Evolutionary conservation across 108 stramenopile genomes (phyloP).

Genomic region (Pseudonitzschia multiseries): DNA sequence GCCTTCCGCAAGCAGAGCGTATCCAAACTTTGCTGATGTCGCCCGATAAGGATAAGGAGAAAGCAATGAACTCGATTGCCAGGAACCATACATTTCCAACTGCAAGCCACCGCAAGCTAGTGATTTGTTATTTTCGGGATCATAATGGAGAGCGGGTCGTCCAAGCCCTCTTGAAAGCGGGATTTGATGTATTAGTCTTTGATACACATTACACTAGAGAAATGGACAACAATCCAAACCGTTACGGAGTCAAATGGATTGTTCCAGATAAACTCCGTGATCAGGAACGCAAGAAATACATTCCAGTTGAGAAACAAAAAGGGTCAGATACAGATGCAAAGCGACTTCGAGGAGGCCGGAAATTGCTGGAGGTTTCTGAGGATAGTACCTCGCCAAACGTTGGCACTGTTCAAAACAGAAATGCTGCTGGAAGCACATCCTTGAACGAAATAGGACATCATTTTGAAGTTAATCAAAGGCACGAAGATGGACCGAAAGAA

Average conservation of each 20-base stretch:
- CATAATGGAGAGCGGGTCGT: constrained; percentile 25
- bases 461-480: neutral
- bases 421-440: neutral
- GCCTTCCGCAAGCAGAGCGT: constrained; percentile 3
- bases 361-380: neutral
- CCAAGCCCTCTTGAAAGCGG: constrained; percentile 21
- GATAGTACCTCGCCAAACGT: neutral
- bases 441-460: neutral
- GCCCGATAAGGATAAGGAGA: neutral
- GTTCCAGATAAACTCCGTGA: constrained; percentile 1
- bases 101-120: constrained; percentile 18
- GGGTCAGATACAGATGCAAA: neutral
- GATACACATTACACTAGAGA: constrained; percentile 23
- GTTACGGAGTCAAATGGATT: constrained; percentile 28
- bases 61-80: neutral
- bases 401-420: neutral
- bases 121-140: constrained; percentile 42
- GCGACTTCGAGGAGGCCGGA: neutral
- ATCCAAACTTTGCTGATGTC: constrained; percentile 2
- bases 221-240: constrained; percentile 10
- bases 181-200: constrained; percentile 39
- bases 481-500: constrained; percentile 12
- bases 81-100: neutral
- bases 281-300: constrained; percentile 6
- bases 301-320: neutral